Evolutionary conservation across 2,329 filamentous ascomycete genomes (phyloP), one percentile per base, ranked within the genome.

Genomic region (Fonsecaea monophora): DNA sequence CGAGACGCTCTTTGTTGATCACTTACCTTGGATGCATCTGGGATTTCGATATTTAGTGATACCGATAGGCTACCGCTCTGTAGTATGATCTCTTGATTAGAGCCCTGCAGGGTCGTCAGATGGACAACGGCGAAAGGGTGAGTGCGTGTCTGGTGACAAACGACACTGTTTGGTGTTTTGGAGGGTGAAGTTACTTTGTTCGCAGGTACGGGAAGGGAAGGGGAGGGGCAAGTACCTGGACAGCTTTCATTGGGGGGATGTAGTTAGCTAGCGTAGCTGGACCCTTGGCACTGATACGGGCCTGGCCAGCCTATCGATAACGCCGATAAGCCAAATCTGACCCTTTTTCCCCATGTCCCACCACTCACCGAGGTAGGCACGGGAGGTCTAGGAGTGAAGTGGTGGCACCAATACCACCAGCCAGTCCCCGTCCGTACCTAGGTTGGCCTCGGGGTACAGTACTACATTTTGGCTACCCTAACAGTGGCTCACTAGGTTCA

Each of bases 291-390:
- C 53, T 37, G 53, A 55, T 55, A 55, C 9, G 12, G 34, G 13
- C 30, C 5, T 18, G 30, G 30, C 30, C 53, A 55, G 57, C 45
- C 57, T 60, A 61, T 61, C 59, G 59, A 61, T 61, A 61, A 50
- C 48, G 45, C 59, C 59, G 59, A 61, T 61, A 61, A 61, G 59
- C 59, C 57, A 60, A 60, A 60, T 32, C 40, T 18, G 57, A 59
- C 57, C 57, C 12, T 59, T 32, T 35, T 42, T 59, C 25, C 38
- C n/a, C 25, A 6, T 5, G 1, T 6, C 18, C 32, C 25, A 6
- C 10, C 38, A 6, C 10, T 15, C 38, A 42, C 38, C 38, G 15
- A 42, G 38, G 12, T 12, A 42, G 25, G 25, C 25, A 25, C 25
- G 12, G 10, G 12, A 42, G 38, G 10, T 42, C 38, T 42, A 12